Conservation (phyloP, 495 filamentous ascomycete species). For the Xylona heveae region DNA sequence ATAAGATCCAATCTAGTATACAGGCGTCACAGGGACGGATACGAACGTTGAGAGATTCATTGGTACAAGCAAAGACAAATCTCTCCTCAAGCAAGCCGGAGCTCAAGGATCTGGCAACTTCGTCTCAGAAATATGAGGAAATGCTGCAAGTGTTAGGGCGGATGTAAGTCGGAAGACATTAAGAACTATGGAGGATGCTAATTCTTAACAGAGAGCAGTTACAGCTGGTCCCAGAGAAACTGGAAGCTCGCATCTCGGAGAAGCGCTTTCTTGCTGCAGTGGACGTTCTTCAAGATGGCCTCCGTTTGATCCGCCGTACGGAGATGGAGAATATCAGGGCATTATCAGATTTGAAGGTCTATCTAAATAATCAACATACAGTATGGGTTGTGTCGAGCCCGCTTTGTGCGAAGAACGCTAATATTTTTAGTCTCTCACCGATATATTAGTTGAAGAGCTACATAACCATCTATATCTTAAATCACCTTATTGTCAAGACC, state of each 20-base stretch:
- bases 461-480: constrained; percentile 96
- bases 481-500: constrained; percentile 83
- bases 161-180: constrained; percentile 23
- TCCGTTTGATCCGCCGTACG: constrained; percentile 60
- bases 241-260: constrained; percentile 86
- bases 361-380: constrained; percentile 81
- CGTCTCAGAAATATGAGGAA: constrained; percentile 78
- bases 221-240: constrained; percentile 72
- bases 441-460: constrained; percentile 88
- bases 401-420: too few relatives aligned
- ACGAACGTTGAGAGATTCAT: constrained; percentile 55
- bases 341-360: constrained; percentile 62
- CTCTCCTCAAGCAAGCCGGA: constrained; percentile 79
- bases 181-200: background rate
- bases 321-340: constrained; percentile 87
- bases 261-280: constrained; percentile 89
- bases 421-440: constrained; percentile 41
- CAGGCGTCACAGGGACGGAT: constrained; percentile 72
- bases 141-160: constrained; percentile 66
- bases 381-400: constrained; percentile 14
- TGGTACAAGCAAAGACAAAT: constrained; percentile 62
- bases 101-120: constrained; percentile 62
- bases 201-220: constrained; percentile 40
- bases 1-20: constrained; percentile 92
- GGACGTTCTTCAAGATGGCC: constrained; percentile 69